Evolutionary conservation across 2,329 filamentous ascomycete genomes (phyloP).

Genomic region (Verticillium zaregamsianum): DNA sequence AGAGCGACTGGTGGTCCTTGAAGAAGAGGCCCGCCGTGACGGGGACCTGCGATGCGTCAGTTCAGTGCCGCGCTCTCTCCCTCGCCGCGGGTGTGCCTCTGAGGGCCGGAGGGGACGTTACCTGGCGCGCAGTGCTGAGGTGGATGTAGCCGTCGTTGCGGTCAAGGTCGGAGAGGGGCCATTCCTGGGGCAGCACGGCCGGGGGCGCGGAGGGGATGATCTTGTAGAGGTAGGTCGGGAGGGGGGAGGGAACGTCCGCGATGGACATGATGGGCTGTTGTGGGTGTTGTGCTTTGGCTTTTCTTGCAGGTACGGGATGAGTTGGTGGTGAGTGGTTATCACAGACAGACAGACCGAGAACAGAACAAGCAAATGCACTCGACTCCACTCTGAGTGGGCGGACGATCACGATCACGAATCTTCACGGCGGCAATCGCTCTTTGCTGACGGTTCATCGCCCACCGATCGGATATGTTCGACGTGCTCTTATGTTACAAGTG

Average conservation of each 20-base stretch:
- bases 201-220: slow-evolving; percentile 51
- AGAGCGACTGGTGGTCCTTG: slow-evolving; percentile 31
- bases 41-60: slow-evolving; percentile 30
- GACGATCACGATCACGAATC: neutral
- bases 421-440: neutral
- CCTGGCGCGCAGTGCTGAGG: slow-evolving; percentile 53
- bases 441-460: too few relatives aligned
- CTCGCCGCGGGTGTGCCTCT: too few relatives aligned
- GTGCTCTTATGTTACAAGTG: neutral
- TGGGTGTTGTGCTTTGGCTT: neutral
- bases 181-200: slow-evolving; percentile 46
- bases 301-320: neutral
- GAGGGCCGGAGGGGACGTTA: slow-evolving; percentile 17
- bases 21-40: slow-evolving; percentile 43
- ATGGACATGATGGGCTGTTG: neutral
- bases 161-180: slow-evolving; percentile 57
- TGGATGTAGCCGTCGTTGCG: slow-evolving; percentile 58
- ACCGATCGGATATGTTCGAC: neutral
- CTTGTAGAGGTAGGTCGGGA: slow-evolving; percentile 52
- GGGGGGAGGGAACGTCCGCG: slow-evolving; percentile 18
- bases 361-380: neutral
- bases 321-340: neutral
- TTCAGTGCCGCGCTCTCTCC: neutral
- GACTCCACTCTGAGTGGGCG: neutral
- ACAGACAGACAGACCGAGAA: neutral